These are phyloP conservation scores for Sugiyamaella castrensis DNA, from an alignment of 1,139 yeast species.

Conservation along the genomic window DNA sequence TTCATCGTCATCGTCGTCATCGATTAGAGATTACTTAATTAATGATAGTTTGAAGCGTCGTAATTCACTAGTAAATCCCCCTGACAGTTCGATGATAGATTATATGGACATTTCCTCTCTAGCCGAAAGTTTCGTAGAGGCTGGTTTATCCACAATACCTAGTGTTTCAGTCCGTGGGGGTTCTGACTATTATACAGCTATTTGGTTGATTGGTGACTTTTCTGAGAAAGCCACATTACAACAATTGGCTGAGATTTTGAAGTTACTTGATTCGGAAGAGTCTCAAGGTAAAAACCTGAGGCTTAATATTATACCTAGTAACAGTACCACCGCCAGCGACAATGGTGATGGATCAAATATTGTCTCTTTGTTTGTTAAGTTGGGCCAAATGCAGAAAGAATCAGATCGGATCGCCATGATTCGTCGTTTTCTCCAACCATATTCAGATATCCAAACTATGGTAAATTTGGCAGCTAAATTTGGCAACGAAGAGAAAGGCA, in stretches of 20 bases:
- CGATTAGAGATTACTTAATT: slow-evolving; percentile 28
- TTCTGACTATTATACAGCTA: slow-evolving; percentile 31
- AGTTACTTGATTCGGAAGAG: slow-evolving; percentile 24
- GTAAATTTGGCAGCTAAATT: slow-evolving; percentile 3
- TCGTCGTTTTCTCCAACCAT: slow-evolving; percentile 6
- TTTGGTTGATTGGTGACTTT: slow-evolving; percentile 61
- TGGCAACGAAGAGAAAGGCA: slow-evolving; percentile 5
- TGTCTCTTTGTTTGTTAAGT: slow-evolving; percentile 1
- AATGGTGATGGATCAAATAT: slow-evolving; percentile 2
- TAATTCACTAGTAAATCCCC: slow-evolving; percentile 39
- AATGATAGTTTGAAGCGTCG: slow-evolving; percentile 29
- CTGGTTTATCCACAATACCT: slow-evolving; percentile 12
- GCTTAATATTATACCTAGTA: slow-evolving; percentile 37
- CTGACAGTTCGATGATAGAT: slow-evolving; percentile 22
- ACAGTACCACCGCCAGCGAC: neutral
- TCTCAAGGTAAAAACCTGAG: slow-evolving; percentile 34
- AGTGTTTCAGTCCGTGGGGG: slow-evolving; percentile 11
- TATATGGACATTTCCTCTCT: slow-evolving; percentile 25
- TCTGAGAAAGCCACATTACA: slow-evolving; percentile 36
- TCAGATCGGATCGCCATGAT: slow-evolving; percentile 3
- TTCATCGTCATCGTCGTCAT: slow-evolving; percentile 10
- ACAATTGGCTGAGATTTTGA: slow-evolving; percentile 46
- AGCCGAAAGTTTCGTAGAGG: slow-evolving; percentile 15
- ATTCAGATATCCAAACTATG: slow-evolving; percentile 3
- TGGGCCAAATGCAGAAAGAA: slow-evolving; percentile 2